Evolutionary conservation across 176 grass and related monocot species (phyloP).

Genomic region (Aegilops bicornis): DNA sequence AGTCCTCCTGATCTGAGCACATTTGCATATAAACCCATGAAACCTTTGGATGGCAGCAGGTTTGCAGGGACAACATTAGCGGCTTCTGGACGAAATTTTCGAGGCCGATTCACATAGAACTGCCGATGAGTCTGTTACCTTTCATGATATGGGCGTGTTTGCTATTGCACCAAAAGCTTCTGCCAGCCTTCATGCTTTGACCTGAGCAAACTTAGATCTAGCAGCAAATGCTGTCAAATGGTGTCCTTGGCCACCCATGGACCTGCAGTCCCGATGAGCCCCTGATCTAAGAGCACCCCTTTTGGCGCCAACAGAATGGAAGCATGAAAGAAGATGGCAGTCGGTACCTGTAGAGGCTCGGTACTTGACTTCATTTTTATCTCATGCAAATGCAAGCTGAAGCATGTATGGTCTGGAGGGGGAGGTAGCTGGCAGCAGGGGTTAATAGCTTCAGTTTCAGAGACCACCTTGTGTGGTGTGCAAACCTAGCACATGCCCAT

Average conservation of each 20-base stretch:
- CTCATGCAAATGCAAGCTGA: background rate
- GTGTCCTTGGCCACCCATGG: background rate
- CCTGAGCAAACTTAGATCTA: background rate
- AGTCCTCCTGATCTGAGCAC: constrained; percentile 46
- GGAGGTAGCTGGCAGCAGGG: background rate
- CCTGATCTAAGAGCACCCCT: background rate
- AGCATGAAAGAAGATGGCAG: background rate
- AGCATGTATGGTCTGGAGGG: background rate
- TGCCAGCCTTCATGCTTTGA: background rate
- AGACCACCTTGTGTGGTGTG: constrained; percentile 12
- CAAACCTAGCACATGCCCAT: constrained; percentile 33
- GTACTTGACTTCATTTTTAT: constrained; percentile 6
- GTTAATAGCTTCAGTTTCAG: background rate
- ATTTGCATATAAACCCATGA: constrained; percentile 34
- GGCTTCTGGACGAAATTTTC: constrained; percentile 2
- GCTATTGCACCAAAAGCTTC: constrained; percentile 35
- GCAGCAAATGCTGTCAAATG: background rate
- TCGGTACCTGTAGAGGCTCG: background rate
- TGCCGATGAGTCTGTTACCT: background rate
- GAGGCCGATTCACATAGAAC: constrained; percentile 8
- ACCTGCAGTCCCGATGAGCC: background rate
- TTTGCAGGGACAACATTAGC: background rate
- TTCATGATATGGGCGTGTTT: constrained; percentile 19
- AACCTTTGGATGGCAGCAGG: constrained; percentile 3
- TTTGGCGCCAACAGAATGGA: background rate